Evolutionary conservation across 352 stramenopile genomes (phyloP), one percentile per base, ranked within the genome.

Genomic region (Pilasporangium apinafurcum): DNA sequence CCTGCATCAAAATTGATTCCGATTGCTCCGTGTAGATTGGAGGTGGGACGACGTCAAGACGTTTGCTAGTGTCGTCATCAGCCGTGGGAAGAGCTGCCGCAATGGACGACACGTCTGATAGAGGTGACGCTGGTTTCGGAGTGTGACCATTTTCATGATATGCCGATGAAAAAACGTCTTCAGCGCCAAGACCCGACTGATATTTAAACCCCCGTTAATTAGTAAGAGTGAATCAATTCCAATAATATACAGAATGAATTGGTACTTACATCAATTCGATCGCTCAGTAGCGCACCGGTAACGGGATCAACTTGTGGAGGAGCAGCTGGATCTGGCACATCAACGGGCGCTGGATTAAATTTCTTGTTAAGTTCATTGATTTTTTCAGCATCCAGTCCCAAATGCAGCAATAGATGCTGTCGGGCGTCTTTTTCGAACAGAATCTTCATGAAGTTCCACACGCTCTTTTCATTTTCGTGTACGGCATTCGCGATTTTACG

Each of bases 371-470:
- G 51, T 36, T 76, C 65, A 39, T 86, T 90, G 67, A 98, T 98
- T 27, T 81, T 82, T 48, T 96, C 82, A 0, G 91, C 83, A 52
- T 98, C 83, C 46, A 98, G 89, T n/a, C 95, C 95, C 24, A 98
- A 60, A 57, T 98, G 93, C 39, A 91, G 73, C 37, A 98, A 73
- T 40, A 98, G 59, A 48, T 97, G 73, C 68, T 98, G 88, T 20
- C 93, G 76, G 4, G 95, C 92, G 65, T 98, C 96, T 36, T 91
- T 87, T 48, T 96, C 90, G 61, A 98, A 98, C 3, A 96, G 50
- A 40, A 96, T 92, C 65, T 96, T 95, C 86, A 96, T 96, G 45
- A 96, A 95, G 45, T 66, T 89, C 86, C 86, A 96, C 21, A 92
- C 65, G 37, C 82, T 92, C 21, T 74, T 63, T 51, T 95, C 83